Percentiles rank a stretch among this genome's conserved stretches.
Evolutionary conservation across 2,329 filamentous ascomycete species (phyloP).

Genomic region (Metarhizium rileyi): DNA sequence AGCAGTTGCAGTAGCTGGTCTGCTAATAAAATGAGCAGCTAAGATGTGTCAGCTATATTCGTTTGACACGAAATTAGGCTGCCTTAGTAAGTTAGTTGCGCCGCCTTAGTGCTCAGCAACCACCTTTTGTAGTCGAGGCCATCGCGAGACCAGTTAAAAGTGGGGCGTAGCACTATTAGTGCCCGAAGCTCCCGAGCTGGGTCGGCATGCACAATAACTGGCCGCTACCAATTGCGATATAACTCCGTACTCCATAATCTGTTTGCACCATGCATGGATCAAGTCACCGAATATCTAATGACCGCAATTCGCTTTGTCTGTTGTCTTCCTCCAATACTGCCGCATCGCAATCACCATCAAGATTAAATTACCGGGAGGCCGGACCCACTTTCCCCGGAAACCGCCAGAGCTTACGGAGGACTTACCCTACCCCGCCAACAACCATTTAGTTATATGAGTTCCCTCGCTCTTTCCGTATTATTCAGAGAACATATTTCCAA

Average conservation of each 20-base stretch:
- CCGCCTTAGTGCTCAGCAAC: too few species aligned
- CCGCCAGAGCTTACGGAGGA: neutral
- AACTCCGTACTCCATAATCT: too few species aligned
- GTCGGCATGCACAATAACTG: neutral
- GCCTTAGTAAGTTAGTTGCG: too few species aligned
- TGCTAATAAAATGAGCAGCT: too few species aligned
- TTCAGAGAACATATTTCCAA: neutral
- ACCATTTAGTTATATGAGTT: neutral
- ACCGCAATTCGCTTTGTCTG: too few species aligned
- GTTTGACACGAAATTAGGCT: too few species aligned
- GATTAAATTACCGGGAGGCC: neutral
- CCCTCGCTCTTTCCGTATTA: neutral
- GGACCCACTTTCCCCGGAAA: neutral
- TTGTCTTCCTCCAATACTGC: neutral
- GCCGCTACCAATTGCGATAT: neutral
- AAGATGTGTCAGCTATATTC: too few species aligned
- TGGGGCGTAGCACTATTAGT: neutral
- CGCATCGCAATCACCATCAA: neutral
- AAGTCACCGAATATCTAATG: too few species aligned
- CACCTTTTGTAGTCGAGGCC: too few species aligned
- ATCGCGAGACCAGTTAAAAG: too few species aligned
- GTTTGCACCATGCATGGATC: too few species aligned
- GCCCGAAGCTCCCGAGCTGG: neutral
- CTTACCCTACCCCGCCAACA: neutral
- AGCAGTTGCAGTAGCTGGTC: too few species aligned